Percentiles rank a stretch among this genome's conserved stretches.
Evolutionary conservation across 2,329 filamentous ascomycete genomes (phyloP).

Genomic region (Ophiostoma sp.): DNA sequence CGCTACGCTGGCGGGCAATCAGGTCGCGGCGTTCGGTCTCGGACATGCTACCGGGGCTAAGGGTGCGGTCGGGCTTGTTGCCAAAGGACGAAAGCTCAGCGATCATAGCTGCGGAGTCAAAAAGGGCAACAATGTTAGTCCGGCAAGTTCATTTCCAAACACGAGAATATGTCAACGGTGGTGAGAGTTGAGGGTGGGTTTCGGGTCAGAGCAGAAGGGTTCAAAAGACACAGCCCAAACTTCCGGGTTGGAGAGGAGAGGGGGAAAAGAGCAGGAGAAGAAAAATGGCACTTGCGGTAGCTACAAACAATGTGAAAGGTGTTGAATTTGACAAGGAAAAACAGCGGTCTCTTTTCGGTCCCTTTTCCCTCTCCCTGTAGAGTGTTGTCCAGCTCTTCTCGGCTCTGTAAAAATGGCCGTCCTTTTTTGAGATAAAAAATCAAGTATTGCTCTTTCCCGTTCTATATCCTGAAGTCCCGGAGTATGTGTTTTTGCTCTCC

Average conservation of each 20-base stretch:
- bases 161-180: background rate
- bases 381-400: slow-evolving; percentile 22
- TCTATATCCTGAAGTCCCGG: slow-evolving; percentile 21
- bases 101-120: slow-evolving; percentile 48
- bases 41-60: slow-evolving; percentile 81
- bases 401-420: slow-evolving; percentile 13
- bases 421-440: slow-evolving; percentile 32
- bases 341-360: slow-evolving; percentile 23
- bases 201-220: background rate
- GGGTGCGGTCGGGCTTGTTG: slow-evolving; percentile 80
- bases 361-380: background rate
- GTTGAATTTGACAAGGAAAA: slow-evolving; percentile 28
- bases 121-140: slow-evolving; percentile 33
- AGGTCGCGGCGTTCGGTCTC: slow-evolving; percentile 95
- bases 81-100: slow-evolving; percentile 45
- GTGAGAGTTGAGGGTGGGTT: background rate
- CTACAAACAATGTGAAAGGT: slow-evolving; percentile 24
- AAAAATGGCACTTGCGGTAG: slow-evolving; percentile 24
- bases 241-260: background rate
- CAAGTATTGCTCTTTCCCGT: slow-evolving; percentile 14
- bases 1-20: slow-evolving; percentile 92
- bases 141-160: background rate
- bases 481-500: slow-evolving; percentile 21
- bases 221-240: slow-evolving; percentile 12
- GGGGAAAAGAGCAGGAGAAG: slow-evolving; percentile 8